Conservation (phyloP, 345 rosid genomes). For the Lepidium africanum region DNA sequence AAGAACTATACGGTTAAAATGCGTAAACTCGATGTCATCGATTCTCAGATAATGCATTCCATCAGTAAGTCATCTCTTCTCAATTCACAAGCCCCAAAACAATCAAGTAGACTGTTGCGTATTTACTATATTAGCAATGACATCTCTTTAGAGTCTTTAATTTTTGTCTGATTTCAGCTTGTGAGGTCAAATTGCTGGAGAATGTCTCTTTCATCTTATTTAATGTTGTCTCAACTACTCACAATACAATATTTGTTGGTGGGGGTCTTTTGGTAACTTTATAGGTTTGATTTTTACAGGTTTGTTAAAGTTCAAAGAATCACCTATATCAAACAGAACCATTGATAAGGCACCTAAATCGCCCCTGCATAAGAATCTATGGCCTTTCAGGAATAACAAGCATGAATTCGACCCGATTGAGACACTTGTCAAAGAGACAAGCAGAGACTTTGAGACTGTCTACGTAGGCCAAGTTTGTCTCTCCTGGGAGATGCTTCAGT, state of each 20-base stretch:
- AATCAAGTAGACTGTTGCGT: neutral
- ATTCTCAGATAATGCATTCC: constrained; percentile 68
- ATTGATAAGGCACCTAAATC: constrained; percentile 20
- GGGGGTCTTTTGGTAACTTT: neutral
- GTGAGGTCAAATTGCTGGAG: neutral
- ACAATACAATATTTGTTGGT: neutral
- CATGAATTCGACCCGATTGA: constrained; percentile 26
- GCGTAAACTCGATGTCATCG: constrained; percentile 68
- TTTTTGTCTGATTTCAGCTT: neutral
- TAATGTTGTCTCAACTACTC: constrained; percentile 15
- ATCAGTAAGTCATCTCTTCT: constrained; percentile 41
- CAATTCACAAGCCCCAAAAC: neutral
- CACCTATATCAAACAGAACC: constrained; percentile 14
- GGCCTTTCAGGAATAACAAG: constrained; percentile 38
- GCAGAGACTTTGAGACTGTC: constrained; percentile 60
- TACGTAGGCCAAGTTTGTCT: constrained; percentile 78
- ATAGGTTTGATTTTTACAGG: constrained; percentile 28
- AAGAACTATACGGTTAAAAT: constrained; percentile 57
- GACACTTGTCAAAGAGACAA: constrained; percentile 39
- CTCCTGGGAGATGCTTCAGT: constrained; percentile 83
- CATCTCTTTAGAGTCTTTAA: neutral
- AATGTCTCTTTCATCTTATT: constrained; percentile 8
- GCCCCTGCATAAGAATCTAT: constrained; percentile 28
- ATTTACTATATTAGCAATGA: neutral
- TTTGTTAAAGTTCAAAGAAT: constrained; percentile 47